Conservation (phyloP, 345 rosid species). For the Pseudoturritis turrita region DNA sequence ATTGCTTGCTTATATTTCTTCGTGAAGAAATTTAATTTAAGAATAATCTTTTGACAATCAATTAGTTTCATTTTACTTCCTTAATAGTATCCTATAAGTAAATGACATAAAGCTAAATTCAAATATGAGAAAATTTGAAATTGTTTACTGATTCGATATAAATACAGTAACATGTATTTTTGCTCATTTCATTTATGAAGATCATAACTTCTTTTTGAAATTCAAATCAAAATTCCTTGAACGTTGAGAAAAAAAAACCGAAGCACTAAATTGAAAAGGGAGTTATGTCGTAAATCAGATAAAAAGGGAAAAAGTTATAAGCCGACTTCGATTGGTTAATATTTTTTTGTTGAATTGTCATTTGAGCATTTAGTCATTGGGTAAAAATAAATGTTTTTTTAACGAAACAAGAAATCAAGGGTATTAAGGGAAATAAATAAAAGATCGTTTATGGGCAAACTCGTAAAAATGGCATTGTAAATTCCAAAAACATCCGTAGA, state of each 20-base stretch:
- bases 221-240: neutral
- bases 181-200: slow-evolving; percentile 21
- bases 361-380: neutral
- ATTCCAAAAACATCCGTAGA: slow-evolving; percentile 7
- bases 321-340: neutral
- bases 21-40: neutral
- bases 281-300: neutral
- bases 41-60: neutral
- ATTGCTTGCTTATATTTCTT: neutral
- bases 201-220: neutral
- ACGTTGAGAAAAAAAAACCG: neutral
- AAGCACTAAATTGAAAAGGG: neutral
- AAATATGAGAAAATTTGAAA: neutral
- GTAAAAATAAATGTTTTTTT: neutral
- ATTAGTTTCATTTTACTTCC: neutral
- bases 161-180: slow-evolving; percentile 7
- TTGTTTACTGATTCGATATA: neutral
- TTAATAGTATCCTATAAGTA: neutral
- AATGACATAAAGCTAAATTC: slow-evolving; percentile 1
- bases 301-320: neutral
- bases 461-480: slow-evolving; percentile 10
- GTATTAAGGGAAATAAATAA: neutral
- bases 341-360: neutral
- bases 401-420: neutral
- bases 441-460: neutral